Percentiles rank a stretch among this genome's conserved stretches.
Conservation (phyloP, 1,284 basidiomycete genomes). For the Serendipita sp. region DNA sequence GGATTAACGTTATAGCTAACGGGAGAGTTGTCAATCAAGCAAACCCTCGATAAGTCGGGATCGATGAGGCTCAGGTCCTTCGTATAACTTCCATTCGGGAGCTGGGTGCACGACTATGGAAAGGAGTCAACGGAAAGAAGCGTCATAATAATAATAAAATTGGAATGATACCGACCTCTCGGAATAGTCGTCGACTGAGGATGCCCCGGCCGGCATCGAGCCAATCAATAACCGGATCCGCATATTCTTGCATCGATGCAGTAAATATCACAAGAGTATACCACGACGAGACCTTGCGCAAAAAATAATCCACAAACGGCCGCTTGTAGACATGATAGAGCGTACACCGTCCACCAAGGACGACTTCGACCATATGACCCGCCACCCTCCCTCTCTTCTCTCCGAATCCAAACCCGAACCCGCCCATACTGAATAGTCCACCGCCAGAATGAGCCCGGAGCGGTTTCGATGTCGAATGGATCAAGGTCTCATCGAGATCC, state of each 20-base stretch:
- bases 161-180: constrained; percentile 50
- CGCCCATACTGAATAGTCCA: constrained; percentile 46
- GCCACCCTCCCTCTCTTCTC: constrained; percentile 49
- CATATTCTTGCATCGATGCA: constrained; percentile 97
- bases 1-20: constrained; percentile 86
- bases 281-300: constrained; percentile 93
- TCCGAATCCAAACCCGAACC: constrained; percentile 27
- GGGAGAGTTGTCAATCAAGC: constrained; percentile 93
- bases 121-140: constrained; percentile 4
- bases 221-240: constrained; percentile 99
- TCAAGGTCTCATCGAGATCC: constrained; percentile 94
- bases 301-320: constrained; percentile 90
- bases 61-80: constrained; percentile 88
- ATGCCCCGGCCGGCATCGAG: constrained; percentile 89
- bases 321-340: constrained; percentile 98
- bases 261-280: constrained; percentile 99
- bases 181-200: constrained; percentile 76
- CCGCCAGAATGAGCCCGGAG: constrained; percentile 33
- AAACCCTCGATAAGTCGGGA: constrained; percentile 76
- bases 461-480: constrained; percentile 87
- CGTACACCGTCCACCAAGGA: constrained; percentile 76
- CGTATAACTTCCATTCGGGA: constrained; percentile 85
- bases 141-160: too few relatives aligned
- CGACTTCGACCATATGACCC: constrained; percentile 91
- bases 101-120: constrained; percentile 72